A percentile compares a stretch with the other conserved stretches of the same genome.
These are phyloP conservation scores for Leishmania braziliensis DNA, from an alignment of 208 protist genomes.

Conservation along the genomic window DNA sequence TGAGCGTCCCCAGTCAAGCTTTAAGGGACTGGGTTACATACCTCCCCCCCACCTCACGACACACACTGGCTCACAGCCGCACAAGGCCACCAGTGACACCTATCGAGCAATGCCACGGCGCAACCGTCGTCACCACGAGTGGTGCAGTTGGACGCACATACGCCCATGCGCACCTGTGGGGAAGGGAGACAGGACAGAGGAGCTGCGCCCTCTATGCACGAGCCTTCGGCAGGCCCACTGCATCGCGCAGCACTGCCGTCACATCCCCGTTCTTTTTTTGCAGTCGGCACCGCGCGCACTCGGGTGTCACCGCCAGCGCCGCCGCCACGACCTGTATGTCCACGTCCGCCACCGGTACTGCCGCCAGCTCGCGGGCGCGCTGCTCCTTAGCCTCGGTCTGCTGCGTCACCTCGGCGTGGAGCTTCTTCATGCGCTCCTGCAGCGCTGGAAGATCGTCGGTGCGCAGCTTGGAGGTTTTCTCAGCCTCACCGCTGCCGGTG, in stretches of 20 bases:
- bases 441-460: constrained; percentile 74
- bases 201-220: constrained; percentile 25
- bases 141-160: neutral
- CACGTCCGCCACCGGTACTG: constrained; percentile 41
- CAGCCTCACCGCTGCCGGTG: constrained; percentile 41
- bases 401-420: constrained; percentile 61
- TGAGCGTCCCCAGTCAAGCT: neutral
- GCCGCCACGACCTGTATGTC: constrained; percentile 58
- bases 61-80: too few species aligned
- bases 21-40: neutral
- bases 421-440: constrained; percentile 69
- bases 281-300: constrained; percentile 45
- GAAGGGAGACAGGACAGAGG: neutral
- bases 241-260: constrained; percentile 59
- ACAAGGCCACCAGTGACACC: neutral
- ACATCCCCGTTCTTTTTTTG: constrained; percentile 69
- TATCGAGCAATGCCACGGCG: neutral
- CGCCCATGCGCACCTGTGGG: neutral
- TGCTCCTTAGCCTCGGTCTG: constrained; percentile 65
- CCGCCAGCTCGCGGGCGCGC: constrained; percentile 49
- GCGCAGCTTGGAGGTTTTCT: constrained; percentile 74
- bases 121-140: neutral
- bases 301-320: constrained; percentile 39
- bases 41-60: too few species aligned
- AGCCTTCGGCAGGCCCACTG: constrained; percentile 63